phyloP scores from a whole-genome alignment of 2,329 filamentous ascomycete species.

The Albifimbria verrucaria region DNA sequence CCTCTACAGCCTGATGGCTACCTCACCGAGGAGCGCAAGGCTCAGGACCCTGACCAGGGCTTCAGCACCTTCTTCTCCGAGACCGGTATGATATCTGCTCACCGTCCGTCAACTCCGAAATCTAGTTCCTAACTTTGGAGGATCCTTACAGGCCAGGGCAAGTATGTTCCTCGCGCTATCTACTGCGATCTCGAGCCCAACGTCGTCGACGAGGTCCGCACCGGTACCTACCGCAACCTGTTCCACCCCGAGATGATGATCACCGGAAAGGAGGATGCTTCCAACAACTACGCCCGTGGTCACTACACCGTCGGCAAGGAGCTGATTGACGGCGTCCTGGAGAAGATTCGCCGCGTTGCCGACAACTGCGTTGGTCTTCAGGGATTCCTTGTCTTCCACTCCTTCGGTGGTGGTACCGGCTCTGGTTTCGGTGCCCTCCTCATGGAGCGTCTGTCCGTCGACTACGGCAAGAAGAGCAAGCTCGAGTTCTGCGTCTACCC shows the following conservation, averaged over 20 bases:
- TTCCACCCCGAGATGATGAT: conserved; percentile 99
- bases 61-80: conserved; percentile 99
- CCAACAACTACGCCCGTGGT: conserved; percentile 99
- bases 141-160: conserved; percentile 93
- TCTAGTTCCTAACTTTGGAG: no score
- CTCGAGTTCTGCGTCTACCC: conserved; percentile 99
- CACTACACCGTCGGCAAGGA: conserved; percentile 99
- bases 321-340: conserved; percentile 94
- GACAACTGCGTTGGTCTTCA: conserved; percentile 98
- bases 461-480: conserved; percentile 99
- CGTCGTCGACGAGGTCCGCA: conserved; percentile 98
- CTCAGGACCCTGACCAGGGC: conserved; percentile 86
- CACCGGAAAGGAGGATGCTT: conserved; percentile 99
- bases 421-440: conserved; percentile 97
- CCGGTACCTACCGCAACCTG: conserved; percentile 89
- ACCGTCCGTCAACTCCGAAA: no score
- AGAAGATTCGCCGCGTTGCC: conserved; percentile 96
- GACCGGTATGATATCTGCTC: conserved; percentile 67
- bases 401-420: conserved; percentile 97
- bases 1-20: conserved; percentile 84
- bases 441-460: conserved; percentile 97
- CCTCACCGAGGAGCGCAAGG: conserved; percentile 97
- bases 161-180: conserved; percentile 98
- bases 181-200: conserved; percentile 99
- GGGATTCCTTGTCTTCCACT: conserved; percentile 99